phyloP scores from a whole-genome alignment of 2,329 filamentous ascomycete species.

The Aspergillus floridensis region DNA sequence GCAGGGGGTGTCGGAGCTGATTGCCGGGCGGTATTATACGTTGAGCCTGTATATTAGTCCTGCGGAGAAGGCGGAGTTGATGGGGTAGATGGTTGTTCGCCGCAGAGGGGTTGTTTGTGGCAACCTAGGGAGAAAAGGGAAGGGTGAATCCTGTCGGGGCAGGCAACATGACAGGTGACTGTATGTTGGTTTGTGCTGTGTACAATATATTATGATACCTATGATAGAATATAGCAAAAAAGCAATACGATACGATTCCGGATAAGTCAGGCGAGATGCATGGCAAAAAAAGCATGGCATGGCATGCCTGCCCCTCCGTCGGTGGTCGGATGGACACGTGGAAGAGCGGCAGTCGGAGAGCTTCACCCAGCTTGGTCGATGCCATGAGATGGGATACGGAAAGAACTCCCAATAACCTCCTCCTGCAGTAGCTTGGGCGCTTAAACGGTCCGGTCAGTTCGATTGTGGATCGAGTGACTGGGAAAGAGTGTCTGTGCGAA shows the following conservation, averaged over 20 bases:
- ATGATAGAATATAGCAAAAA: background rate
- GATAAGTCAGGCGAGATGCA: no score
- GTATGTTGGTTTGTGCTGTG: background rate
- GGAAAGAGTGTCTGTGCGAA: background rate
- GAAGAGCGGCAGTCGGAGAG: background rate
- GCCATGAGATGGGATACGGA: background rate
- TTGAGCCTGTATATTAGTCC: constrained; percentile 24
- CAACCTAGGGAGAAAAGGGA: background rate
- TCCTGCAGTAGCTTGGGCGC: background rate
- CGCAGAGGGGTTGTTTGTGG: no score
- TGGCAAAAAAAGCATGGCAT: background rate
- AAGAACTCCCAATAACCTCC: background rate
- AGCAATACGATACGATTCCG: no score
- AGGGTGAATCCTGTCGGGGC: background rate
- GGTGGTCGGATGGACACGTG: background rate
- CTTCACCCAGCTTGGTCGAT: background rate
- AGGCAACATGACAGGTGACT: no score
- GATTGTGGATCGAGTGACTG: background rate
- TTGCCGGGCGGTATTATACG: constrained; percentile 22
- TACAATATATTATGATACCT: background rate
- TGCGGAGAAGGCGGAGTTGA: constrained; percentile 18
- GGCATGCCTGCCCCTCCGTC: background rate
- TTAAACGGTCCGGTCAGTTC: background rate
- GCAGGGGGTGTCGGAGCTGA: constrained; percentile 22
- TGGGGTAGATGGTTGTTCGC: background rate